Base-by-base conservation (phyloP, 768 basidiomycete species). In the Candolleomyces aberdarensis region DNA sequence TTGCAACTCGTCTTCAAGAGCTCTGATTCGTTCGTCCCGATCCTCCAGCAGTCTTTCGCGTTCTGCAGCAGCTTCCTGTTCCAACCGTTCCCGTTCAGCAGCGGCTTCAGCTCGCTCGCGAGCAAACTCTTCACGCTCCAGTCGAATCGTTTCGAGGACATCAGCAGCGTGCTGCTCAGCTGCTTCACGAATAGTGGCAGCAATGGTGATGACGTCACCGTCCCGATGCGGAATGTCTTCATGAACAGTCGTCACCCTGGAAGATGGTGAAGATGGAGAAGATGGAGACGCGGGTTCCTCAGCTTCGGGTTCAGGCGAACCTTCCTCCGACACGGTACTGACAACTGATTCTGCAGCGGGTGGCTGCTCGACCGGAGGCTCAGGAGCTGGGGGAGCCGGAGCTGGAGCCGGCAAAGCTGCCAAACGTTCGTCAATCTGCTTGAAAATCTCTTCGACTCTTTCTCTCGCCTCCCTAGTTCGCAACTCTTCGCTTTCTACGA, bases 1-100 rank as follows among this genome's bases (percentile, higher is more conserved):
- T 5, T 79, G 77, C 6, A 91, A 74, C 64, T 92, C 87, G 4
- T 84, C 83, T 65, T 91, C 86, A 40, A 92, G 74, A 6, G 80
- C 80, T 22, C 71, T 71, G 31, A 89, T 85, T n/a, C 84, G 81
- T 15, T 76, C 76, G 29, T 83, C 78, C 60, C 83, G 79, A 48
- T 84, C 83, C 57, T 80, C 80, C 17, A 80, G 75, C 9, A 80
- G 63, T 5, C 70, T 77, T 46, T 67, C 71, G 10, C 82, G 77
- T 61, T 85, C 85, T 14, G 76, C 82, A 8, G 83, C 81, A 2
- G 80, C 74, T 61, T 80, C 79, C 9, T 78, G 79, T 39, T 78
- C 74, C 20, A 85, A 66, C 13, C 75, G 75, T 19, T 84, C 83
- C 26, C 84, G 81, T 65, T 90, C 89, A 3, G 75, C 79, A 4